phyloP scores from a whole-genome alignment of 257 asterid genomes.

The Solanum ossicruentum region DNA sequence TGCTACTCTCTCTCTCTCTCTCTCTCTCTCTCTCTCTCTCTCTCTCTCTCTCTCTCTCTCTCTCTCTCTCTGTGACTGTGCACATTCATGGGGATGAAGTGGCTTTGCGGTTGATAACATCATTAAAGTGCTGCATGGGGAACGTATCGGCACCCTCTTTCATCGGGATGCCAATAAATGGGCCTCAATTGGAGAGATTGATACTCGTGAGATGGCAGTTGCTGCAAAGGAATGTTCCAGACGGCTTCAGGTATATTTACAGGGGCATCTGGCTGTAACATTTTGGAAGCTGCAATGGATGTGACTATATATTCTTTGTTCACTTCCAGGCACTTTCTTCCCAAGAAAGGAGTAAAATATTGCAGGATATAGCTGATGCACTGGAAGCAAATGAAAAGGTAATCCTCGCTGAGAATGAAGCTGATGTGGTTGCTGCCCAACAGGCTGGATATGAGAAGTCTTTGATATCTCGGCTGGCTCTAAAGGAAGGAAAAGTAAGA shows the following conservation, averaged over 20 bases:
- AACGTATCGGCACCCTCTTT: slow-evolving; percentile 65
- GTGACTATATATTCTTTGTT: not conserved
- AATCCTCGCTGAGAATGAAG: slow-evolving; percentile 46
- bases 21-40: not conserved
- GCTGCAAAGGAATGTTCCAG: slow-evolving; percentile 70
- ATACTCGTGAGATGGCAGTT: slow-evolving; percentile 55
- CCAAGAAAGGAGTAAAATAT: slow-evolving; percentile 52
- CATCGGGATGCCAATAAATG: slow-evolving; percentile 61
- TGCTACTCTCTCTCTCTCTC: not conserved
- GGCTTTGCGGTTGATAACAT: slow-evolving; percentile 54
- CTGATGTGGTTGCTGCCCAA: slow-evolving; percentile 52
- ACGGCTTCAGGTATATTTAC: slow-evolving; percentile 42
- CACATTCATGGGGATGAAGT: slow-evolving; percentile 17
- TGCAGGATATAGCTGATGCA: slow-evolving; percentile 54
- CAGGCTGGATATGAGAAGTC: slow-evolving; percentile 59
- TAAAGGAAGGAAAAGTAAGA: slow-evolving; percentile 49
- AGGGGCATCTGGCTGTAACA: not conserved
- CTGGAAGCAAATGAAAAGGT: slow-evolving; percentile 36
- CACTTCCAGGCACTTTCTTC: slow-evolving; percentile 44
- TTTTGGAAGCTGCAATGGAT: not conserved
- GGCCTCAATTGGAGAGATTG: slow-evolving; percentile 30
- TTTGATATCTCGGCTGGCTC: slow-evolving; percentile 49
- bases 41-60: not conserved
- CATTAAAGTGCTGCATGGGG: slow-evolving; percentile 51
- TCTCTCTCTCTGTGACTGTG: slow-evolving; percentile 1